Evolutionary conservation across 2,329 filamentous ascomycete genomes (phyloP).

Genomic region (Eurotiales sp.): DNA sequence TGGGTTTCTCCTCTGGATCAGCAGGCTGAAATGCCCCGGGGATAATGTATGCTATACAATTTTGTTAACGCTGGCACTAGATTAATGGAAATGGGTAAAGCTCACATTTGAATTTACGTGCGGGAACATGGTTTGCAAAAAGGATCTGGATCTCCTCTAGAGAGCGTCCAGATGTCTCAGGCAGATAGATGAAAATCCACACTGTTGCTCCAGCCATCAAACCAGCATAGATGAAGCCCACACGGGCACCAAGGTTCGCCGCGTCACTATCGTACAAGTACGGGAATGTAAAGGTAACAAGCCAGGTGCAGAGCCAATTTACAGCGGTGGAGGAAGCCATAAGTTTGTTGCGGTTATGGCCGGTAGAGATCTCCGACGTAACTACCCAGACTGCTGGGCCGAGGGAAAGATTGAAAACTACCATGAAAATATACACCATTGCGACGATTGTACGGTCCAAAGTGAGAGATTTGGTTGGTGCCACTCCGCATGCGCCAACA

Average conservation of each 20-base stretch:
- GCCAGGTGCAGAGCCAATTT: constrained; percentile 89
- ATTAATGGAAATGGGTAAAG: not conserved
- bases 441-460: constrained; percentile 54
- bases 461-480: constrained; percentile 51
- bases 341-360: constrained; percentile 82
- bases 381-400: constrained; percentile 68
- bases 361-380: constrained; percentile 84
- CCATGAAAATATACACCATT: constrained; percentile 77
- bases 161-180: constrained; percentile 52
- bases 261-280: constrained; percentile 57
- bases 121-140: constrained; percentile 28
- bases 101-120: not conserved
- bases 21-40: not conserved
- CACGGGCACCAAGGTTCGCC: constrained; percentile 54
- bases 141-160: constrained; percentile 56
- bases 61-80: constrained; percentile 29
- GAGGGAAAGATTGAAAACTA: constrained; percentile 87
- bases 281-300: constrained; percentile 66
- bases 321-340: constrained; percentile 81
- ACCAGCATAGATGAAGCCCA: constrained; percentile 67
- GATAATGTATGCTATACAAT: not conserved
- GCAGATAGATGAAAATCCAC: constrained; percentile 47
- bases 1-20: not conserved
- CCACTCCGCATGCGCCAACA: constrained; percentile 69
- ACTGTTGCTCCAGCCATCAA: constrained; percentile 17